Base-by-base conservation (phyloP, 2,329 filamentous ascomycete genomes). In the Xylaria sp. region DNA sequence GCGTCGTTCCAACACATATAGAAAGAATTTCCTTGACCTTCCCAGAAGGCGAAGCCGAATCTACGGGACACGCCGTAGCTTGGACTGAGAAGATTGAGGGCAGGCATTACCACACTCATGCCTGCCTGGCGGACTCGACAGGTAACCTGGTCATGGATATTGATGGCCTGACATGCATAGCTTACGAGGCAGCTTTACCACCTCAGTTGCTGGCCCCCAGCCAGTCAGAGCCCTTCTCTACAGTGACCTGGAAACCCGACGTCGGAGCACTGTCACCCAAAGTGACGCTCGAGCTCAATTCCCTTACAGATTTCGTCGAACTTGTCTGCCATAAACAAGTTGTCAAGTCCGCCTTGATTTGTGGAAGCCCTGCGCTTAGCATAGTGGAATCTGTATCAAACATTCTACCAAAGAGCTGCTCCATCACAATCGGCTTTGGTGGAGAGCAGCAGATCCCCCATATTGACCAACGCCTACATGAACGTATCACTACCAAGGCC, bases 131-230 rank as follows among this genome's bases (percentile, higher is more conserved):
- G 1, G 72, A 68, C 25, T 63, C 66, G 4, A 48, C 60, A 25
- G 73, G 71, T 6, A 71, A 71, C 20, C 34, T 71, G 6, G n/a
- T 75, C 32, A 56, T 75, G 54, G 66, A 75, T 13, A 73, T 77
- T 44, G 57, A 72, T 10, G 71, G 61, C 58, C 63, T 75, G 20
- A 70, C 55, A 54, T 75, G 73, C 46, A 65, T 69, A 15, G 52
- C 71, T 3, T 77, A 76, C 34, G 75, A 77, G 37, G 76, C 76
- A 54, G 76, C 71, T 44, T 50, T 74, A n/a, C 74, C 74, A 7
- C 64, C 67, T 5, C 61, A 63, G 4, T 37, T 50, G n/a, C n/a
- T 20, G 1, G 65, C 58, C 4, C 23, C 59, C 20, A 63, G 48
- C 6, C 59, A 59, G 15, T 39, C 62, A 15, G 60, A 68, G 46